These are phyloP conservation scores for Calycina herbarum DNA, from an alignment of 2,329 filamentous ascomycete genomes.

Conservation along the genomic window DNA sequence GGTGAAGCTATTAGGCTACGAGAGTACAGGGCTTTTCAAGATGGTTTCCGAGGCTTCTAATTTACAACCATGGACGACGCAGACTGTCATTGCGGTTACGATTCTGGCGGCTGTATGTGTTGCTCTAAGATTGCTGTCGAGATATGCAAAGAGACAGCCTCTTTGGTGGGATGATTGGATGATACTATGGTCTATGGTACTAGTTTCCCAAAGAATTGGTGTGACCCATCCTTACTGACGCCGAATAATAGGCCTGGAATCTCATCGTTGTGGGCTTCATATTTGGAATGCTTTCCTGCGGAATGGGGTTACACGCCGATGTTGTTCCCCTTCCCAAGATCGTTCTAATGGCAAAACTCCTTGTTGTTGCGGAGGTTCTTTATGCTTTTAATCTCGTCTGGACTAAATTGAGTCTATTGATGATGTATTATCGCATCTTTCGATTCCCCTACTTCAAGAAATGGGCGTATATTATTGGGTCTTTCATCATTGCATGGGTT, in stretches of 20 bases:
- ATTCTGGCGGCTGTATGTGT: slow-evolving; percentile 43
- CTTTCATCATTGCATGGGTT: slow-evolving; percentile 49
- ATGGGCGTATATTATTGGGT: slow-evolving; percentile 43
- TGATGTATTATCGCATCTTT: slow-evolving; percentile 57
- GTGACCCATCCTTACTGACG: no score
- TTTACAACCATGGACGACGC: slow-evolving; percentile 5
- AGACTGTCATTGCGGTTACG: slow-evolving; percentile 1
- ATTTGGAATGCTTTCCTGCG: slow-evolving; percentile 47
- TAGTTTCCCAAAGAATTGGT: no score
- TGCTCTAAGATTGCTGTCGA: slow-evolving; percentile 43
- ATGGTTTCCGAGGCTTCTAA: neutral
- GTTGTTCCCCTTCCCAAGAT: slow-evolving; percentile 40
- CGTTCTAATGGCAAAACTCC: slow-evolving; percentile 47
- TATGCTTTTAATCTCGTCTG: slow-evolving; percentile 50
- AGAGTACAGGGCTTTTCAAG: neutral
- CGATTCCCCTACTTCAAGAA: slow-evolving; percentile 45
- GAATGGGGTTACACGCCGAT: slow-evolving; percentile 50
- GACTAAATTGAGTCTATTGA: slow-evolving; percentile 51
- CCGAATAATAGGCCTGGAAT: slow-evolving; percentile 39
- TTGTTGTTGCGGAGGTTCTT: slow-evolving; percentile 49
- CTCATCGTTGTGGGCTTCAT: slow-evolving; percentile 48
- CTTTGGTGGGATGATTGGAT: slow-evolving; percentile 54
- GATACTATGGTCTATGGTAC: slow-evolving; percentile 50
- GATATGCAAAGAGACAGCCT: slow-evolving; percentile 44
- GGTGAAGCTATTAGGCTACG: neutral